phyloP scores from a whole-genome alignment of 192 early-diverging fungal genomes.

The Geranomyces michiganensis region DNA sequence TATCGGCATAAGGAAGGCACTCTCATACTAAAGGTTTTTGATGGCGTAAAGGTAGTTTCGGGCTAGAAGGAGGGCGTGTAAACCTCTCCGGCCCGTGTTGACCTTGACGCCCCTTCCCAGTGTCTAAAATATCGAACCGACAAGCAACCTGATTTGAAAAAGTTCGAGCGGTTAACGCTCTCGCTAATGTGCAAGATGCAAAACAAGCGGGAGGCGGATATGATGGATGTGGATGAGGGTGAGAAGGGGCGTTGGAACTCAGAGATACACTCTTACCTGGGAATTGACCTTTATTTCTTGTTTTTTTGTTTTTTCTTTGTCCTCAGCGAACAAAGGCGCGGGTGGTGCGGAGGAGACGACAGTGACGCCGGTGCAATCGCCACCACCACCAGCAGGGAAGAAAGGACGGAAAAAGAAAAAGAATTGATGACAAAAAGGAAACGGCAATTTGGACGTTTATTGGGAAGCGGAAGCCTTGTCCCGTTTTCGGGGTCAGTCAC shows the following conservation, averaged over 20 bases:
- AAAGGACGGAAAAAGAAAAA: background rate
- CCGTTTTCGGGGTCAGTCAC: too few relatives aligned
- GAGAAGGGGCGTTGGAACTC: background rate
- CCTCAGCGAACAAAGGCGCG: background rate
- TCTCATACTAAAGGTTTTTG: slow-evolving; percentile 75
- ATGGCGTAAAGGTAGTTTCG: slow-evolving; percentile 69
- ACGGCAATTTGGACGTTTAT: too few relatives aligned
- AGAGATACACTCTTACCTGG: background rate
- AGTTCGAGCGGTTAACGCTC: slow-evolving; percentile 70
- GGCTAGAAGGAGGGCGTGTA: background rate
- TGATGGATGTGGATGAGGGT: background rate
- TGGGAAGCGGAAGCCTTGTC: too few relatives aligned
- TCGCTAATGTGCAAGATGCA: slow-evolving; percentile 74
- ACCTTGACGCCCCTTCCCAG: too few relatives aligned
- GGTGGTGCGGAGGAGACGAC: background rate
- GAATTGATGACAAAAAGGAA: slow-evolving; percentile 2
- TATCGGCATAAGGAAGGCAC: slow-evolving; percentile 70
- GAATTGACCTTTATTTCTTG: background rate
- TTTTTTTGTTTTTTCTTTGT: background rate
- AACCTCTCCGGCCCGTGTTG: too few relatives aligned
- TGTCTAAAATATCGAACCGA: slow-evolving; percentile 74
- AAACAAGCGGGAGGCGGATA: background rate
- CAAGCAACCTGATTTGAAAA: slow-evolving; percentile 68
- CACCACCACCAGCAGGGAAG: slow-evolving; percentile 1
- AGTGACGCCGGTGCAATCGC: background rate